Evolutionary conservation across 2,329 filamentous ascomycete genomes (phyloP), one percentile per base, ranked within the genome.

Genomic region (Piedraia hortae): DNA sequence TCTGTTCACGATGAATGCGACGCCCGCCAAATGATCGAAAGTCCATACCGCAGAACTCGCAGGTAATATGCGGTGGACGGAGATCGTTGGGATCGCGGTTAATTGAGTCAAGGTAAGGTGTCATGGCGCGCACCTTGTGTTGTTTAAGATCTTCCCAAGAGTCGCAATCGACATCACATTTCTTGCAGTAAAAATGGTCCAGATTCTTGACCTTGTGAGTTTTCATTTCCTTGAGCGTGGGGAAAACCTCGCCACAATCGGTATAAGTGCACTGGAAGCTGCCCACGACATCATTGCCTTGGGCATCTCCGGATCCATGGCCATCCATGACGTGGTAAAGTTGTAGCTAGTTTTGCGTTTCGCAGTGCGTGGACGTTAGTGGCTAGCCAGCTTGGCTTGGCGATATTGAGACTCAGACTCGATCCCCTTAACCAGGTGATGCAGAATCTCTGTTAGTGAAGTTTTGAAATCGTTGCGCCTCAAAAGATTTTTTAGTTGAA

Each of bases 1-100:
- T 58, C 30, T 47, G 37, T 24, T 47, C 43, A n/a, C 61, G 47
- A 29, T 67, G 62, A 10, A 33, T 33, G 23, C 54, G 50, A 6
- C 56, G 44, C 1, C 58, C 61, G 11, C 46, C 47, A 3, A 49
- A 43, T 13, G 50, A 58, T 28, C 52, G 51, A 39, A 62, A 64
- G 18, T 64, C 58, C 5, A 49, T 36, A 7, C 53, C 56, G 23
- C 62, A 66, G 18, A 61, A 45, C 7, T 56, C 53, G 35, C 62
- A 67, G 22, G 50, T 50, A 20, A 57, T 52, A 28, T 59, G 53
- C 34, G 34, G 20, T 21, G 32, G 39, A 10, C 32, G 32, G 17
- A 30, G 33, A 11, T 32, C 34, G 18, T 32, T 33, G n/a, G 19
- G 21, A 9, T 18, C n/a, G 1, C 25, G 24, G 6, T 17, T 12